phyloP scores from a whole-genome alignment of 169 alveolate species.

The Plasmodium yoelii region DNA sequence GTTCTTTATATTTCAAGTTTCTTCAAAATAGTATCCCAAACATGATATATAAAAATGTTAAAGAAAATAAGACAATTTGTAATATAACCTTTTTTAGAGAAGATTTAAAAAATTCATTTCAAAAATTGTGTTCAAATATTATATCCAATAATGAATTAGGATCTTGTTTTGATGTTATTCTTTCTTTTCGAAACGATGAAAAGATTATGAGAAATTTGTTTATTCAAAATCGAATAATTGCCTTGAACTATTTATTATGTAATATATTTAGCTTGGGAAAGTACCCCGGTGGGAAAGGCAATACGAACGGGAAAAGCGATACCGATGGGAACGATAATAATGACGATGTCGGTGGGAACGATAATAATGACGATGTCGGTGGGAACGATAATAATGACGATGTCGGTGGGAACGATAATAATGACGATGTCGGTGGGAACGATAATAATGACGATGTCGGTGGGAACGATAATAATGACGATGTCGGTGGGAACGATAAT shows the following conservation, averaged over 20 bases:
- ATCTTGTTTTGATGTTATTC: constrained; percentile 6
- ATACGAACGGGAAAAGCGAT: no score
- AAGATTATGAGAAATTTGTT: constrained; percentile 43
- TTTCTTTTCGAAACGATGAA: constrained; percentile 38
- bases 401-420: no score
- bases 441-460: no score
- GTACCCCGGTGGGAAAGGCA: no score
- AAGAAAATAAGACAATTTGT: background rate
- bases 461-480: no score
- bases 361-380: no score
- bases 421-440: no score
- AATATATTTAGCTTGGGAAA: constrained; percentile 24
- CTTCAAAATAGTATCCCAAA: background rate
- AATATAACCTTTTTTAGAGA: background rate
- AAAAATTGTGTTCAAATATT: constrained; percentile 17
- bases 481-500: no score
- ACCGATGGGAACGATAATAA: no score
- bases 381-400: no score
- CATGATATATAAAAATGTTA: background rate
- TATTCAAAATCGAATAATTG: constrained; percentile 26
- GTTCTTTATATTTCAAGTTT: constrained; percentile 22
- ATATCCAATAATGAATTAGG: constrained; percentile 18
- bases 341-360: no score
- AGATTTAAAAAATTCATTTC: constrained; percentile 15
- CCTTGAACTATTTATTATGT: constrained; percentile 32